Evolutionary conservation across 78 protist species (phyloP).

Genomic region (Dictyostelium discoideum): DNA sequence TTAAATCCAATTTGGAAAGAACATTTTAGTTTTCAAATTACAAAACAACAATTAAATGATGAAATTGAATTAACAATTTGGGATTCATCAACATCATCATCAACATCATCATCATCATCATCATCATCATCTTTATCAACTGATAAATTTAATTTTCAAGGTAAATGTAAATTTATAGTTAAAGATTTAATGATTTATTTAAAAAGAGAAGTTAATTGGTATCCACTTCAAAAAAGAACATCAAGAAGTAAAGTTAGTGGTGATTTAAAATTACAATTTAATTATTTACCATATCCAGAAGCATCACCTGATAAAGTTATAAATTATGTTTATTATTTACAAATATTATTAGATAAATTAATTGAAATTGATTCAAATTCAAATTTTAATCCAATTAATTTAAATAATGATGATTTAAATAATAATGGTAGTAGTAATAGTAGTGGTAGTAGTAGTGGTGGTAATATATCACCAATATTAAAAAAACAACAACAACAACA

Average conservation of each 20-base stretch:
- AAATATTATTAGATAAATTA: conserved; percentile 41
- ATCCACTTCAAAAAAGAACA: conserved; percentile 41
- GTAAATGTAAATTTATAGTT: conserved; percentile 42
- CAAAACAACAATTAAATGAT: not conserved
- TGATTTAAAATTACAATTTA: conserved; percentile 66
- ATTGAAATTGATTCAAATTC: not conserved
- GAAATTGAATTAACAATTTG: conserved; percentile 2
- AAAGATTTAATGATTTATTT: conserved; percentile 27
- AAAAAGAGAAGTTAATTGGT: conserved; percentile 72
- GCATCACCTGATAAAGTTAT: not conserved
- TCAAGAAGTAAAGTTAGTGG: conserved; percentile 62
- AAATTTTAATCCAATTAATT: not conserved
- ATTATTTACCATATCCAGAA: conserved; percentile 54
- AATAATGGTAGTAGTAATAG: not conserved
- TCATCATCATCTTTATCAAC: not conserved
- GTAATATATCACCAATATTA: not conserved
- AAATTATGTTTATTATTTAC: conserved; percentile 1
- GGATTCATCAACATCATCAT: not conserved
- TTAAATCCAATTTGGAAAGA: conserved; percentile 54
- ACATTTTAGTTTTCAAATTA: conserved; percentile 45
- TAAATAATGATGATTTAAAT: not conserved
- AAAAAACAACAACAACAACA: not conserved
- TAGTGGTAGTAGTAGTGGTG: not conserved
- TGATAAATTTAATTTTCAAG: conserved; percentile 25
- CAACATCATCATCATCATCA: not conserved